Evolutionary conservation across 768 basidiomycete species (phyloP).

Genomic region (Sporobolomyces phaffii): DNA sequence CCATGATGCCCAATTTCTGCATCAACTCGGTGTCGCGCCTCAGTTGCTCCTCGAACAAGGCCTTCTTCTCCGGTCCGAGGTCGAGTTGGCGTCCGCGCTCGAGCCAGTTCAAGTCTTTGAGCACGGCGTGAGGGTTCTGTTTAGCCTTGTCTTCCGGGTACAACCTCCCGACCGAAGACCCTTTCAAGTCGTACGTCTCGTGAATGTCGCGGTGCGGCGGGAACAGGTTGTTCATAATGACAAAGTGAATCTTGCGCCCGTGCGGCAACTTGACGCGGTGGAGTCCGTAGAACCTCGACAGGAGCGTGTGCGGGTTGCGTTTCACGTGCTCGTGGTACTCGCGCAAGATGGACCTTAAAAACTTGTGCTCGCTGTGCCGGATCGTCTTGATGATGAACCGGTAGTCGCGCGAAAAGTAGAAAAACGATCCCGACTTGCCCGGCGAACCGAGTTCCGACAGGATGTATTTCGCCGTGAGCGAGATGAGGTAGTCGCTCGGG

Average conservation of each 20-base stretch:
- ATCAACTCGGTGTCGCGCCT: slow-evolving; percentile 79
- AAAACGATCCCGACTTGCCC: slow-evolving; percentile 97
- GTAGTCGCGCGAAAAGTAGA: slow-evolving; percentile 98
- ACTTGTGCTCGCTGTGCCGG: slow-evolving; percentile 87
- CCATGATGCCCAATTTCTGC: slow-evolving; percentile 81
- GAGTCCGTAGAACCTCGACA: slow-evolving; percentile 92
- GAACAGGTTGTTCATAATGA: slow-evolving; percentile 99
- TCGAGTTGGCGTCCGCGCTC: slow-evolving; percentile 68
- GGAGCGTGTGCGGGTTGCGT: slow-evolving; percentile 82
- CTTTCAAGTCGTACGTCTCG: slow-evolving; percentile 96
- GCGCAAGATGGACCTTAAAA: slow-evolving; percentile 74
- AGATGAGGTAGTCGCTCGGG: slow-evolving; percentile 93
- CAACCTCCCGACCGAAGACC: slow-evolving; percentile 77
- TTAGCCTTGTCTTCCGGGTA: slow-evolving; percentile 74
- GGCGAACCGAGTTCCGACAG: slow-evolving; percentile 95
- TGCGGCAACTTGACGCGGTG: slow-evolving; percentile 94
- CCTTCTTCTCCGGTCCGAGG: slow-evolving; percentile 92
- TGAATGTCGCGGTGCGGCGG: slow-evolving; percentile 95
- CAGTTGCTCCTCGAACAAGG: slow-evolving; percentile 83
- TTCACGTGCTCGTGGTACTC: slow-evolving; percentile 79
- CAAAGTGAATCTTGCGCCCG: slow-evolving; percentile 94
- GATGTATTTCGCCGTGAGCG: slow-evolving; percentile 94
- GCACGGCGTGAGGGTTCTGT: slow-evolving; percentile 75
- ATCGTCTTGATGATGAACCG: slow-evolving; percentile 99
- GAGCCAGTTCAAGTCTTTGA: slow-evolving; percentile 98